Conservation (phyloP, 1,284 basidiomycete species). For the Leccinum solheimii region DNA sequence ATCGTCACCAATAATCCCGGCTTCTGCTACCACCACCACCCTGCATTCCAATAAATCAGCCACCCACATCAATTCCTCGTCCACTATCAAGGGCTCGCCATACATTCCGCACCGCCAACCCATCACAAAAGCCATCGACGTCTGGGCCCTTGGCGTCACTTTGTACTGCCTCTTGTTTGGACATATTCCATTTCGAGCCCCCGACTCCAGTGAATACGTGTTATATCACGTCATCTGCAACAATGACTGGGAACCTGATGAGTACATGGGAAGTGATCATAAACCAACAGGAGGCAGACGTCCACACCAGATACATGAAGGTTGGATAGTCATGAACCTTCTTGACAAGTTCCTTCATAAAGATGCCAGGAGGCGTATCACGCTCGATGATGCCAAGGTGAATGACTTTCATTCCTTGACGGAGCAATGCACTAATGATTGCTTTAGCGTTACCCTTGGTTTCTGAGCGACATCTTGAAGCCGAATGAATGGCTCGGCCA, state of each 20-base stretch:
- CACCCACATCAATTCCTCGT: slow-evolving; percentile 33
- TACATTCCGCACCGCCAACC: slow-evolving; percentile 49
- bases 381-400: slow-evolving; percentile 86
- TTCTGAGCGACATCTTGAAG: slow-evolving; percentile 72
- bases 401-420: slow-evolving; percentile 27
- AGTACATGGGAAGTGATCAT: slow-evolving; percentile 74
- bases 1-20: slow-evolving; percentile 32
- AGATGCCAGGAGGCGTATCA: slow-evolving; percentile 77
- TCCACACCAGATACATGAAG: slow-evolving; percentile 47
- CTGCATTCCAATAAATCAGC: slow-evolving; percentile 31
- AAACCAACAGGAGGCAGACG: slow-evolving; percentile 63
- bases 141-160: slow-evolving; percentile 99
- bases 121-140: slow-evolving; percentile 94
- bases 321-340: slow-evolving; percentile 67
- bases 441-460: slow-evolving; percentile 68
- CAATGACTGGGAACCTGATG: slow-evolving; percentile 72
- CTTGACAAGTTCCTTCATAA: slow-evolving; percentile 83
- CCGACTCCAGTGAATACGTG: slow-evolving; percentile 65
- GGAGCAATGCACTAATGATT: slow-evolving; percentile 13
- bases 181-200: slow-evolving; percentile 65
- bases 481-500: slow-evolving; percentile 77
- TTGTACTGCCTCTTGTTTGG: slow-evolving; percentile 95
- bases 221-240: slow-evolving; percentile 86
- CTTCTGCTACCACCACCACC: slow-evolving; percentile 34
- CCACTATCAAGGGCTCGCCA: slow-evolving; percentile 35